A percentile compares a stretch with the other conserved stretches of the same genome.
Evolutionary conservation across 2,329 filamentous ascomycete species (phyloP).

Genomic region (Fusarium setosum): DNA sequence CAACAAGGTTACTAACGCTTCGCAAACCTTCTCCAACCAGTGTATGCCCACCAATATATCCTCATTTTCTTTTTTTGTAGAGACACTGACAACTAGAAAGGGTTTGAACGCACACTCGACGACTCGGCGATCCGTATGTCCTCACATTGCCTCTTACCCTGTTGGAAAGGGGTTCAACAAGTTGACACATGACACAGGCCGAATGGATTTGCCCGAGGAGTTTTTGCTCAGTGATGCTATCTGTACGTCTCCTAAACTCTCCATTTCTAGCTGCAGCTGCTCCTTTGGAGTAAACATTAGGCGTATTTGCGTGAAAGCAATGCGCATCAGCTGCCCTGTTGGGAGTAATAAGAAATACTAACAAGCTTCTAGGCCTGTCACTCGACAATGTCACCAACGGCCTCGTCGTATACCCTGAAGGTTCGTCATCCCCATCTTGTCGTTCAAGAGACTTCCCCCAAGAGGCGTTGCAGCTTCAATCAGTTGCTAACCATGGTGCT

Average conservation of each 20-base stretch:
- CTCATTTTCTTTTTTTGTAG: neutral
- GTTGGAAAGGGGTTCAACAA: no score
- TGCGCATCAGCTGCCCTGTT: no score
- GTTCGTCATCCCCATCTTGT: neutral
- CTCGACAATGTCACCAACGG: constrained; percentile 36
- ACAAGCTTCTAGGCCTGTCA: neutral
- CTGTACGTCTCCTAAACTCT: no score
- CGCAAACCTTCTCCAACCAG: constrained; percentile 12
- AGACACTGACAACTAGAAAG: neutral
- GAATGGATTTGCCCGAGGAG: no score
- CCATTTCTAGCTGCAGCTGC: no score
- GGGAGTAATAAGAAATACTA: no score
- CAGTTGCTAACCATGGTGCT: no score
- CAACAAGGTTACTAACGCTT: constrained; percentile 14
- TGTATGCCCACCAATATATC: neutral
- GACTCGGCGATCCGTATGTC: constrained; percentile 11
- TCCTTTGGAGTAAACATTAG: no score
- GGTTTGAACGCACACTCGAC: constrained; percentile 26
- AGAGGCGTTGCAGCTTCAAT: no score
- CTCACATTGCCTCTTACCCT: no score
- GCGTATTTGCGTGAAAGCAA: no score
- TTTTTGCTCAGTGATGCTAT: constrained; percentile 32
- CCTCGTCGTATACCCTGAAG: constrained; percentile 32
- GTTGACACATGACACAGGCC: no score
- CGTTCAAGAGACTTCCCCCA: neutral